Base-by-base conservation (phyloP, 78 protist genomes). In the Speleostelium caveatum region DNA sequence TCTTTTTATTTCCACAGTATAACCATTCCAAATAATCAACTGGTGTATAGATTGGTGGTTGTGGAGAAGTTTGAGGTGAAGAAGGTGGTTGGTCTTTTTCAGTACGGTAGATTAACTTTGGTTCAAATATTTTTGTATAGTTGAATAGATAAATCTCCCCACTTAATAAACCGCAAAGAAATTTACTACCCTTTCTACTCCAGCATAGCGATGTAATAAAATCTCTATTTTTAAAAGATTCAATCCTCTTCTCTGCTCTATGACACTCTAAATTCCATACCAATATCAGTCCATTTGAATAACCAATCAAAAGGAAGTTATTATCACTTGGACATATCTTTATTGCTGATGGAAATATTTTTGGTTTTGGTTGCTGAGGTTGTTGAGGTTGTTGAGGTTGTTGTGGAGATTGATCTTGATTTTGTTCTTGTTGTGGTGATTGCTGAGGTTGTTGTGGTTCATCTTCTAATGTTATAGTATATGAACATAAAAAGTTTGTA, bases 181-280 rank as follows among this genome's bases (percentile, higher is more conserved):
- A 79, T 39, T 79, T 79, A 24, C 66, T 65, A 8, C 77, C 88
- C 17, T 65, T 79, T 65, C 88, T 65, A 67, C 60, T 36, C 88
- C 88, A 79, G 26, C 58, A 67, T 19, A 79, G n/a, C 0, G 73
- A 66, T 2, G 88, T 67, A 5, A 71, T 59, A 39, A 41, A 79
- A 3, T 61, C 26, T 55, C 53, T 73, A 22, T 51, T 58, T 24
- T 51, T 41, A 32, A 79, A 67, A 14, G 36, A 38, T 21, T 65
- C 62, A 4, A 67, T 35, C 8, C 35, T 58, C 49, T 67, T 79
- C 28, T 79, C 88, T 19, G 67, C 32, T 22, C 41, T 17, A 36
- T 53, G 30, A 38, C 42, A 36, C 36, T 79, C 77, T 22, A 49
- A 30, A 36, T 79, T 79, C 67, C 63, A 67, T 56, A 72, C 17